Base-by-base conservation (phyloP, 78 protist species). In the Andalucia godoyi region DNA sequence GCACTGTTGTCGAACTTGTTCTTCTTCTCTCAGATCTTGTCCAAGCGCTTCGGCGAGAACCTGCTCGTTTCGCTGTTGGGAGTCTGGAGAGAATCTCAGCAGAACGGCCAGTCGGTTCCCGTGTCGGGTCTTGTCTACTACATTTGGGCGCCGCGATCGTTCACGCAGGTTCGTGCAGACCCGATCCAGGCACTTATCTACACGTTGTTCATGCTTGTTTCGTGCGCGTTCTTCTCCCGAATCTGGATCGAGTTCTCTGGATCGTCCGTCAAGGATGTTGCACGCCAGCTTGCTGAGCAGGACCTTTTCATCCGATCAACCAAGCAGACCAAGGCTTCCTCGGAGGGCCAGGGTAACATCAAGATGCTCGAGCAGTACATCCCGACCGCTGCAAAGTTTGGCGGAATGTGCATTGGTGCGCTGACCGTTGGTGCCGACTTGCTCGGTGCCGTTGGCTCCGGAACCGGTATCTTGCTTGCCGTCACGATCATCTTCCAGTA, bases 391-490 rank as follows among this genome's bases (percentile, higher is more conserved):
- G 99, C 99, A 4, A 90, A 97, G 17, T 90, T 96, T 36, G 99
- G 99, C 21, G 99, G 99, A 40, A 87, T 96, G 74, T 88, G 98
- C 85, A 93, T 96, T 58, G 99, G 99, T 38, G 94, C 95, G 23
- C 81, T 98, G 60, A 83, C 98, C 36, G 81, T 95, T 57, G 50
- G 72, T 2, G 99, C 99, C 33, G 99, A 98, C 76, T 83, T 96
- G 53, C 32, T 92, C 66, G 90, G 90, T 10, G 74, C 74, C 37
- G 67, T 67, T 25, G 70, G 70, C 13, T 83, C 94, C 25, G 99
- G 99, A 49, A 98, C 99, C 4, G 99, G 99, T 66, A 97, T 98
- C 74, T 85, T 98, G n/a, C 86, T 98, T 9, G 99, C 99, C 51
- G 99, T 97, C 25, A 89, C 98, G 40, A 94, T 83, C 77, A 95